Base-by-base conservation (phyloP, 2,329 filamentous ascomycete genomes). In the Albifimbria verrucaria region DNA sequence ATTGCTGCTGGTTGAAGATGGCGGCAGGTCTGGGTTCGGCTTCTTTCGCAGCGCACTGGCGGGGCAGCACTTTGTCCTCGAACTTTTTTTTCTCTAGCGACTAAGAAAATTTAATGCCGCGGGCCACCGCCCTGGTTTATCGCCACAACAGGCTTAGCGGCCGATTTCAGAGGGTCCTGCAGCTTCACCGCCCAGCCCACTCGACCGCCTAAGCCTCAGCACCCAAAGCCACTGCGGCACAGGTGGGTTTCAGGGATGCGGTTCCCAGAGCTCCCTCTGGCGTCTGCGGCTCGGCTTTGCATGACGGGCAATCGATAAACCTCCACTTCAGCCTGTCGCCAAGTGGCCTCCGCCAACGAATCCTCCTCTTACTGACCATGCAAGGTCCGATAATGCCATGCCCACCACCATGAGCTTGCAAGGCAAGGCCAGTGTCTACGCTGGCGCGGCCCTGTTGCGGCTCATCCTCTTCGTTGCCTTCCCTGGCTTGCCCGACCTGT, bases 381-480 rank as follows among this genome's bases (percentile, higher is more conserved):
- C 56, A 41, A 54, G 52, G 49, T 48, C 57, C 55, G 56, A 63
- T 59, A 56, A 68, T 69, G 67, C 61, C 62, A 72, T 71, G 70
- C 59, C 68, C 53, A 59, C 56, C 59, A 70, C 57, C 60, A 74
- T 73, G 70, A 69, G 70, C 59, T 62, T 70, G 60, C 70, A 66
- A 69, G 69, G 68, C 64, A 74, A 73, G 62, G 68, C 68, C 56
- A 71, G 72, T 65, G 80, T 97, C 54, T 96, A 92, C 68, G 79
- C 80, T 55, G 84, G 85, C 50, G 93, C 92, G 54, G 87, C 89
- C 52, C 81, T 86, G 57, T 77, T 97, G 61, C 87, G 94, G 61
- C 79, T 97, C 55, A 74, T 90, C 52, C 82, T 97, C 50, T 92
- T 92, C 68, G 78, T 86, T 54, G 78, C 86, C 53, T 96, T 97